phyloP scores from a whole-genome alignment of 2,329 filamentous ascomycete genomes.

The Ascochyta clinopodiicola region DNA sequence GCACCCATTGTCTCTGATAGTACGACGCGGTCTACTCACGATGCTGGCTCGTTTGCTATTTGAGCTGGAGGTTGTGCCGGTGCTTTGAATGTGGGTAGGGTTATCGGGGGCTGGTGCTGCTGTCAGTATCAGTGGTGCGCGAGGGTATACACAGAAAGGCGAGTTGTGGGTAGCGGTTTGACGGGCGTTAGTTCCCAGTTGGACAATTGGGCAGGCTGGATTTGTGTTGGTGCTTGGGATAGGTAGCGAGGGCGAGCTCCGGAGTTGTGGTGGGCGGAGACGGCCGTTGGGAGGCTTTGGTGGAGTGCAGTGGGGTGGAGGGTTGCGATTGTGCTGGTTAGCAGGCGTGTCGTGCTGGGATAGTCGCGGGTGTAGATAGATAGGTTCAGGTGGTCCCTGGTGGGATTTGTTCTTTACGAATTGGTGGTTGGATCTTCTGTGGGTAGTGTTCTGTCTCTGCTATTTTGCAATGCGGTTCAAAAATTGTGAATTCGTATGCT shows the following conservation, averaged over 20 bases:
- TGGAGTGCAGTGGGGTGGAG: background rate
- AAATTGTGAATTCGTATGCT: too few relatives aligned
- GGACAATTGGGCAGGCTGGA: too few relatives aligned
- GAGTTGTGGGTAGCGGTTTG: background rate
- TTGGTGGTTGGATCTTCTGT: too few relatives aligned
- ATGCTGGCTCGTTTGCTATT: background rate
- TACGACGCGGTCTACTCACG: background rate
- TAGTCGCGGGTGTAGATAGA: too few relatives aligned
- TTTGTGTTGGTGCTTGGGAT: too few relatives aligned
- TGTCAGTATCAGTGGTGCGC: background rate
- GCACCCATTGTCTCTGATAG: background rate
- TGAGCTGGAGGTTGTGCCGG: background rate
- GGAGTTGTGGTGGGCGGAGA: constrained; percentile 1
- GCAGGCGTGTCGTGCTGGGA: too few relatives aligned
- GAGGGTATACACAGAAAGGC: background rate
- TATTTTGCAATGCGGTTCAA: too few relatives aligned
- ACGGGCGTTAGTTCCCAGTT: background rate
- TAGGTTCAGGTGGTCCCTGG: too few relatives aligned
- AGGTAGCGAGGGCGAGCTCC: constrained; percentile 3
- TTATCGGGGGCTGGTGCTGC: background rate
- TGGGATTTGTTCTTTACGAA: too few relatives aligned
- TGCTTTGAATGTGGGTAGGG: constrained; percentile 12
- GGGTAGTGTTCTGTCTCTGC: too few relatives aligned
- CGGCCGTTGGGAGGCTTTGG: background rate
- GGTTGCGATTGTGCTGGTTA: too few relatives aligned